phyloP scores from a whole-genome alignment of 768 basidiomycete species.

The Rubroboletus pulcherrimus region DNA sequence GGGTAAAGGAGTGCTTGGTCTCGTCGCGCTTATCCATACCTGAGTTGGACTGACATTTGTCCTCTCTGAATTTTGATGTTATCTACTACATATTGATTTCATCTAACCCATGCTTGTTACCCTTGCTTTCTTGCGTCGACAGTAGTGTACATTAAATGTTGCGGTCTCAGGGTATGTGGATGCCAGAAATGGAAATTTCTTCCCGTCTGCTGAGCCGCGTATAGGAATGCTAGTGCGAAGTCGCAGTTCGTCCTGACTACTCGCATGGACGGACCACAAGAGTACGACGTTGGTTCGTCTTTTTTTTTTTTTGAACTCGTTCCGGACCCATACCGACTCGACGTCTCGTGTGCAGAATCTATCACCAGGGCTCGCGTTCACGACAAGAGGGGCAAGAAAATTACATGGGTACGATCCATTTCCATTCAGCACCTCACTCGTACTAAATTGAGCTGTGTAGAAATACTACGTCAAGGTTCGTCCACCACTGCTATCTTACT shows the following conservation, averaged over 20 bases:
- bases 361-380: slow-evolving; percentile 51
- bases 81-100: slow-evolving; percentile 4
- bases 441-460: slow-evolving; percentile 32
- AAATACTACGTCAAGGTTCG: slow-evolving; percentile 58
- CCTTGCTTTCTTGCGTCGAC: slow-evolving; percentile 2
- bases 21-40: slow-evolving; percentile 49
- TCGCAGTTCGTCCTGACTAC: slow-evolving; percentile 8
- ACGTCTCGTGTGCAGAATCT: slow-evolving; percentile 38
- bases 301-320: not conserved
- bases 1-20: slow-evolving; percentile 78
- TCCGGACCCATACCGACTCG: not conserved
- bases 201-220: slow-evolving; percentile 9
- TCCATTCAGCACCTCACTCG: slow-evolving; percentile 2
- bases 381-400: slow-evolving; percentile 40
- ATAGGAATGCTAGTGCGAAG: not conserved
- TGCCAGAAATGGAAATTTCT: slow-evolving; percentile 16
- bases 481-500: not conserved
- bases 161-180: not conserved
- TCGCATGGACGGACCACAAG: slow-evolving; percentile 38
- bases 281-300: slow-evolving; percentile 67
- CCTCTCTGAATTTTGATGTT: not conserved
- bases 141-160: slow-evolving; percentile 3
- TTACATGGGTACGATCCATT: slow-evolving; percentile 45
- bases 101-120: not conserved
- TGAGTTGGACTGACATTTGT: slow-evolving; percentile 5